Evolutionary conservation across 768 basidiomycete genomes (phyloP).

Genomic region (Hysterangium stoloniferum): DNA sequence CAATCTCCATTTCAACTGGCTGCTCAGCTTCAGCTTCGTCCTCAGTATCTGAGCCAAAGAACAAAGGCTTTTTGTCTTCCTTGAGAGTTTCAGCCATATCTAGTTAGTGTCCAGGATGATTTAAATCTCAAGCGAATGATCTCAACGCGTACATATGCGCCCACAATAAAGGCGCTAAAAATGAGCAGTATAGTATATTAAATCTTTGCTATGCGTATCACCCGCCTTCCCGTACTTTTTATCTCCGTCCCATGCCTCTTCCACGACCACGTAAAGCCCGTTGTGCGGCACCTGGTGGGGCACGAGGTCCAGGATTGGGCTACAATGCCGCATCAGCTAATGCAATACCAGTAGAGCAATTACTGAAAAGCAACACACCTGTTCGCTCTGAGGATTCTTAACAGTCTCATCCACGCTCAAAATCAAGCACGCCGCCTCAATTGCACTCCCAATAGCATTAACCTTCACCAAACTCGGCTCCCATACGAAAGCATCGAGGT

Average conservation of each 20-base stretch:
- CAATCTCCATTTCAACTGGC: not conserved
- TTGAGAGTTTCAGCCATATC: not conserved
- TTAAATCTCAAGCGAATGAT: not conserved
- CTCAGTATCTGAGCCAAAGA: conserved; percentile 10
- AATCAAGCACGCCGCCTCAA: conserved; percentile 94
- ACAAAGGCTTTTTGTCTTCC: conserved; percentile 1
- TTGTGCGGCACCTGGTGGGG: conserved; percentile 87
- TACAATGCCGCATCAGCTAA: conserved; percentile 26
- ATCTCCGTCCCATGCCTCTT: conserved; percentile 73
- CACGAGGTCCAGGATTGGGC: conserved; percentile 79
- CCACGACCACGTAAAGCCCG: conserved; percentile 82
- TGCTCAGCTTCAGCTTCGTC: not conserved
- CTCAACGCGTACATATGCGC: conserved; percentile 12
- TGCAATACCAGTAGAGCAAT: not conserved
- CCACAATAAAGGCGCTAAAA: too few species aligned
- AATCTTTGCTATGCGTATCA: too few species aligned
- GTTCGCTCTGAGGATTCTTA: conserved; percentile 88
- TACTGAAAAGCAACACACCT: conserved; percentile 49
- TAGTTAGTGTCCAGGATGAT: too few species aligned
- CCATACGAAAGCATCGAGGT: conserved; percentile 98
- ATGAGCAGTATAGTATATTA: too few species aligned
- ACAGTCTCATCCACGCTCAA: conserved; percentile 97
- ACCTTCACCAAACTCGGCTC: conserved; percentile 93
- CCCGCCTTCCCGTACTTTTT: too few species aligned
- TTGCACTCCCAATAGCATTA: conserved; percentile 91